Evolutionary conservation across 257 asterid genomes (phyloP), one percentile per base, ranked within the genome.

Genomic region (Fraxinus cuspidata): DNA sequence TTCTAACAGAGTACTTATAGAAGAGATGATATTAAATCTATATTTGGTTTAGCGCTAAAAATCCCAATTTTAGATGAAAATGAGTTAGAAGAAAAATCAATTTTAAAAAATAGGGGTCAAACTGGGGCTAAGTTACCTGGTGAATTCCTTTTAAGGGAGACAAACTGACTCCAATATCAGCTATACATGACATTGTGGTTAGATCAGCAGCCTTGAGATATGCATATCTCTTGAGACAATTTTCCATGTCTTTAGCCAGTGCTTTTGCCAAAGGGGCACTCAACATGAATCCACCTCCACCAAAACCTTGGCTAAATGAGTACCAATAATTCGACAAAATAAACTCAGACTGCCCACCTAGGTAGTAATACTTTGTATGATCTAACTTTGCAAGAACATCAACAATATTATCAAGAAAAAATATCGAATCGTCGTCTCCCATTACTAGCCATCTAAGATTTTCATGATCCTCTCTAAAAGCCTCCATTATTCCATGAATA

Each of bases 361-460:
- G 82, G 58, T 90, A 90, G 13, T 83, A 84, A 7, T 85, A 90
- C 82, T 81, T 85, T 0, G 29, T 87, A 7, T 90, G 95, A 60
- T 90, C 95, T 19, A 82, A 87, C 76, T 72, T 72, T 0, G 80
- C 89, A 0, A 90, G 80, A 5, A 90, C 91, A 31, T 87, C 89
- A 0, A 80, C 93, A 1, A 88, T 84, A 19, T 90, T 90, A 19
- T 90, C 93, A 71, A 88, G 81, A 58, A 90, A 88, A 13, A 83
- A 85, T 0, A 90, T 60, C 19, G 95, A 47, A 31, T 90, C 95
- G 38, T 90, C 95, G 69, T 90, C 95, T 0, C 89, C 95, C 95
- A 90, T 90, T 32, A 88, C 89, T 28, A 88, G 28, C 95, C 95
- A 90, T 72, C 95, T 72, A 56, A 88, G 2, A 38, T 78, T 80